Evolutionary conservation across 192 early-diverging fungal species (phyloP).

Genomic region (Helicostylum pulchrum): DNA sequence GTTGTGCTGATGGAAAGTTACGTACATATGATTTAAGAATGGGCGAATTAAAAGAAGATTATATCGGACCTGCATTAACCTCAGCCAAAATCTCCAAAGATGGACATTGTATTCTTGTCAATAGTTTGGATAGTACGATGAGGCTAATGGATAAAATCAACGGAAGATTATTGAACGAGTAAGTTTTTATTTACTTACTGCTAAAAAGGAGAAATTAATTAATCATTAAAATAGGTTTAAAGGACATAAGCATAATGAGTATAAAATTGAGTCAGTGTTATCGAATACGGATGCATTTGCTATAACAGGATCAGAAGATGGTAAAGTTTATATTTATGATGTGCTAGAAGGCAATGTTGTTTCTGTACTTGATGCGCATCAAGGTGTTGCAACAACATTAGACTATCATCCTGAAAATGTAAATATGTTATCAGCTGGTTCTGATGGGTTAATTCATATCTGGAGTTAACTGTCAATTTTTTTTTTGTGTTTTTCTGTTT

Average conservation of each 20-base stretch:
- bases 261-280: conserved; percentile 72
- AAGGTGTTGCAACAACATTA: conserved; percentile 59
- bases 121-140: conserved; percentile 73
- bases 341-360: conserved; percentile 48
- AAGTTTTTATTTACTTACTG: conserved; percentile 56
- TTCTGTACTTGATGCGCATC: conserved; percentile 45
- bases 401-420: conserved; percentile 64
- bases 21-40: conserved; percentile 84
- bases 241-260: conserved; percentile 79
- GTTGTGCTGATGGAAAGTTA: conserved; percentile 79
- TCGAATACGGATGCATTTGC: conserved; percentile 69
- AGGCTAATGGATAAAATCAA: conserved; percentile 80
- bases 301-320: conserved; percentile 88
- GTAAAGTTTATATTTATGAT: conserved; percentile 84
- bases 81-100: conserved; percentile 65
- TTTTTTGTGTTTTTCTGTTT: no score
- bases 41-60: conserved; percentile 66
- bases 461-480: conserved; percentile 40
- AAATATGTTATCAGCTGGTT: conserved; percentile 62
- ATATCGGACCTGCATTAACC: conserved; percentile 76
- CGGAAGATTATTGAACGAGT: conserved; percentile 71
- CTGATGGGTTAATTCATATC: conserved; percentile 63
- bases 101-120: conserved; percentile 70
- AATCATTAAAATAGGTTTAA: conserved; percentile 48
- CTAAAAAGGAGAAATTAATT: conserved; percentile 54